Conservation (phyloP, 2,329 filamentous ascomycete genomes). For the Cordyceps farinosa region DNA sequence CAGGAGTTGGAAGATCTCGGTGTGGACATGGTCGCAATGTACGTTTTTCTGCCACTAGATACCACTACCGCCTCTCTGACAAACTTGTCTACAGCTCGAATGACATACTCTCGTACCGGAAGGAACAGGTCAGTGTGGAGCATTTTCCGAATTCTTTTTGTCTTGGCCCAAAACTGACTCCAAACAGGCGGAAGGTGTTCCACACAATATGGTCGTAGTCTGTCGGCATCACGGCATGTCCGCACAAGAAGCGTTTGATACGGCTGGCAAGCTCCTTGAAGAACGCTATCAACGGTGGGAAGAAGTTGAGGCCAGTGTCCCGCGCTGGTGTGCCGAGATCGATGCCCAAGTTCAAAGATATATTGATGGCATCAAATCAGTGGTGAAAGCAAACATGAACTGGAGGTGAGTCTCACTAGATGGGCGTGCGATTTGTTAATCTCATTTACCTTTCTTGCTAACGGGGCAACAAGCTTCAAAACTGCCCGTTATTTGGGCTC, state of each 20-base stretch:
- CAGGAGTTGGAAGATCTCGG: constrained; percentile 24
- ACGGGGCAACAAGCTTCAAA: constrained; percentile 17
- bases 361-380: constrained; percentile 25
- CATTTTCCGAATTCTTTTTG: too few relatives aligned
- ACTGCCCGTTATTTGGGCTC: constrained; percentile 19
- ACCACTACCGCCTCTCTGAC: not conserved
- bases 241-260: constrained; percentile 24
- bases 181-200: constrained; percentile 20
- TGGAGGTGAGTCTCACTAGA: constrained; percentile 17
- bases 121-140: constrained; percentile 21
- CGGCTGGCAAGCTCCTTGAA: constrained; percentile 21
- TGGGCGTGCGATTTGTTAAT: too few relatives aligned
- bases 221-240: constrained; percentile 21
- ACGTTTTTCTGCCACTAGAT: constrained; percentile 6
- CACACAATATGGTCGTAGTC: constrained; percentile 24
- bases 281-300: constrained; percentile 22
- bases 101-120: constrained; percentile 24
- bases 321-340: constrained; percentile 17
- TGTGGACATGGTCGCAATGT: constrained; percentile 26
- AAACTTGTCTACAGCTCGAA: constrained; percentile 21
- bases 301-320: constrained; percentile 16
- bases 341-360: constrained; percentile 21
- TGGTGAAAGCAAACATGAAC: constrained; percentile 23
- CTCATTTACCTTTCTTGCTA: not conserved
- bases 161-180: not conserved